A percentile compares a stretch with the other conserved stretches of the same genome.
phyloP scores from a whole-genome alignment of 78 protist genomes.

The Dictyostelium purpureum region DNA sequence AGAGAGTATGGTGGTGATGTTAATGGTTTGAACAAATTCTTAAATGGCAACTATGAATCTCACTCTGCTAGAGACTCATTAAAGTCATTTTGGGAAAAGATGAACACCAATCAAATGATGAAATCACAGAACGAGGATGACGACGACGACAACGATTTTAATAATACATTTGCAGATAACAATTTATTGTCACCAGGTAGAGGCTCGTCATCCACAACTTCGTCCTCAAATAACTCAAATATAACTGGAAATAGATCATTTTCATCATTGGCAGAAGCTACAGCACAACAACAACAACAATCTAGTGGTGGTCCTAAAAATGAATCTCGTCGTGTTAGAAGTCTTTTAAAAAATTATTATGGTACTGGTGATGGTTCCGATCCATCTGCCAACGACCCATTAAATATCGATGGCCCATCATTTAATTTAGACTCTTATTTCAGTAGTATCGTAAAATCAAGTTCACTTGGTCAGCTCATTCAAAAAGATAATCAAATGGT shows the following conservation, averaged over 20 bases:
- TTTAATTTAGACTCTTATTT: constrained; percentile 49
- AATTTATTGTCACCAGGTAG: background rate
- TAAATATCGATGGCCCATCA: constrained; percentile 61
- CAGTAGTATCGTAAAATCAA: constrained; percentile 24
- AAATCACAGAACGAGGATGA: background rate
- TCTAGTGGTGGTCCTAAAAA: background rate
- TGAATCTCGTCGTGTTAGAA: background rate
- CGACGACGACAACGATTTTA: background rate
- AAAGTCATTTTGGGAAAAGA: constrained; percentile 47
- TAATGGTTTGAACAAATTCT: constrained; percentile 7
- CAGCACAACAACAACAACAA: background rate
- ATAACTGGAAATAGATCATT: background rate
- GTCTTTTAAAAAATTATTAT: constrained; percentile 33
- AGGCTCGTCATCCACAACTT: background rate
- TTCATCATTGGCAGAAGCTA: constrained; percentile 5
- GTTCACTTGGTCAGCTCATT: constrained; percentile 49
- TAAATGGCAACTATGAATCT: constrained; percentile 27
- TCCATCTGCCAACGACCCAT: constrained; percentile 40
- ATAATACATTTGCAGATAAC: background rate
- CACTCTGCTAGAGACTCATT: constrained; percentile 1
- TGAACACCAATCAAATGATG: background rate
- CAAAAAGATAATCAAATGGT: constrained; percentile 71
- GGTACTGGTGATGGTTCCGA: constrained; percentile 38
- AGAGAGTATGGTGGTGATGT: constrained; percentile 41
- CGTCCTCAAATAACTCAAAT: background rate